These are phyloP conservation scores for Pythium periplocum DNA, from an alignment of 352 stramenopile genomes.

Conservation along the genomic window DNA sequence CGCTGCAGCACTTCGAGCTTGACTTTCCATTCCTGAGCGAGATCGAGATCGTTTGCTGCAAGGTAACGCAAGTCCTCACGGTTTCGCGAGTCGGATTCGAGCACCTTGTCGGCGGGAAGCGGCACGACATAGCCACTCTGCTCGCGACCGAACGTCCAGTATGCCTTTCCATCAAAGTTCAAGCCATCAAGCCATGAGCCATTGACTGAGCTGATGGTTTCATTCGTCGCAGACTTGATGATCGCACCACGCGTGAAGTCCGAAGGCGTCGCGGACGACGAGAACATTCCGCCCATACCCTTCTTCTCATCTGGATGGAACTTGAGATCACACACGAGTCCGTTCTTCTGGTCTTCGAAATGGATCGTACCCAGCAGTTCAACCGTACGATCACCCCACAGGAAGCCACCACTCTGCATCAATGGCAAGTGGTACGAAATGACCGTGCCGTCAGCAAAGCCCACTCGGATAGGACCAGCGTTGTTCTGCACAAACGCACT, in stretches of 20 bases:
- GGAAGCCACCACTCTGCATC: conserved; percentile 64
- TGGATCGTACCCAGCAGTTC: conserved; percentile 65
- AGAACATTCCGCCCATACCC: conserved; percentile 84
- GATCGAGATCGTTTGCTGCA: conserved; percentile 57
- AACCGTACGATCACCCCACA: conserved; percentile 81
- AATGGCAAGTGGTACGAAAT: conserved; percentile 73
- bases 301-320: conserved; percentile 85
- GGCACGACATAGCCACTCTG: conserved; percentile 57
- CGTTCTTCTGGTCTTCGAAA: conserved; percentile 78
- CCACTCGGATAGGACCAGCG: conserved; percentile 66
- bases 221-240: conserved; percentile 48
- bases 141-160: conserved; percentile 65
- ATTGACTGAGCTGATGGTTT: conserved; percentile 60
- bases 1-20: conserved; percentile 75
- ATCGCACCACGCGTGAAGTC: conserved; percentile 66
- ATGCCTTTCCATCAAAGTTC: conserved; percentile 57
- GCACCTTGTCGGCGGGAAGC: conserved; percentile 48
- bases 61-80: conserved; percentile 71
- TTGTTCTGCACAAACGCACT: conserved; percentile 79
- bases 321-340: conserved; percentile 59
- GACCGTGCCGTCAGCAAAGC: conserved; percentile 56
- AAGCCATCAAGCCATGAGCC: conserved; percentile 81
- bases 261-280: conserved; percentile 65
- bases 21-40: conserved; percentile 84
- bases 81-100: conserved; percentile 66